phyloP scores from a whole-genome alignment of 2,329 filamentous ascomycete species.

The Botryotinia convoluta region DNA sequence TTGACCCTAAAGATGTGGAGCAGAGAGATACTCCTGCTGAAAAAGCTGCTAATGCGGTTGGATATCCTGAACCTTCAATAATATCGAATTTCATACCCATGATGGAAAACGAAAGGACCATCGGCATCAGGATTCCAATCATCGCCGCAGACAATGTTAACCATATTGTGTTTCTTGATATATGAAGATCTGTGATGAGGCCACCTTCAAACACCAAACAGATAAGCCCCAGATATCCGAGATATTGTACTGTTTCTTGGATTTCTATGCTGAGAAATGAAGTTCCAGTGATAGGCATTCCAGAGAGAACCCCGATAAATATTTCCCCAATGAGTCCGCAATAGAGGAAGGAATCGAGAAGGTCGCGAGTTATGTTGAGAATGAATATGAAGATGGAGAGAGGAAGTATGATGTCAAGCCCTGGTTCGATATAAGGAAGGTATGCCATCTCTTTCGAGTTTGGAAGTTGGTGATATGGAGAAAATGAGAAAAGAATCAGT shows the following conservation, averaged over 20 bases:
- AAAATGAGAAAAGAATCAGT: background rate
- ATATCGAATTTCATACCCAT: constrained; percentile 2
- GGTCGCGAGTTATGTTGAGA: constrained; percentile 10
- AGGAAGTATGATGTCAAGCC: constrained; percentile 5
- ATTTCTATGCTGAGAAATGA: background rate
- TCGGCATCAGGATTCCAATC: constrained; percentile 1
- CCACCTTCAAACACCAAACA: constrained; percentile 20
- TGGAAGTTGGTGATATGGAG: background rate
- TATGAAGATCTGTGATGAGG: constrained; percentile 9
- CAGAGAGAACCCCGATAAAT: constrained; percentile 11
- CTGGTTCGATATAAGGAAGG: constrained; percentile 17
- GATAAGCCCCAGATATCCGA: constrained; percentile 16
- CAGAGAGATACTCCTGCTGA: constrained; percentile 17
- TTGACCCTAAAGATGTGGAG: constrained; percentile 16
- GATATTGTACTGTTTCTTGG: constrained; percentile 16
- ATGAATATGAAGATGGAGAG: constrained; percentile 10
- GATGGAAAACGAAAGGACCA: constrained; percentile 8
- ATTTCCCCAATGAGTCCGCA: constrained; percentile 19
- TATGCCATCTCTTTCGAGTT: background rate
- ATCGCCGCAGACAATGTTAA: constrained; percentile 1
- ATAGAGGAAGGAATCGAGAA: constrained; percentile 15
- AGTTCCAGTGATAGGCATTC: constrained; percentile 12
- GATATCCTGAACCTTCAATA: background rate
- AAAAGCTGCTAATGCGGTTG: constrained; percentile 16
- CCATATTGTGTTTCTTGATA: constrained; percentile 13